Evolutionary conservation across 2,329 filamentous ascomycete species (phyloP).

Genomic region (Aspergillus uvarum): DNA sequence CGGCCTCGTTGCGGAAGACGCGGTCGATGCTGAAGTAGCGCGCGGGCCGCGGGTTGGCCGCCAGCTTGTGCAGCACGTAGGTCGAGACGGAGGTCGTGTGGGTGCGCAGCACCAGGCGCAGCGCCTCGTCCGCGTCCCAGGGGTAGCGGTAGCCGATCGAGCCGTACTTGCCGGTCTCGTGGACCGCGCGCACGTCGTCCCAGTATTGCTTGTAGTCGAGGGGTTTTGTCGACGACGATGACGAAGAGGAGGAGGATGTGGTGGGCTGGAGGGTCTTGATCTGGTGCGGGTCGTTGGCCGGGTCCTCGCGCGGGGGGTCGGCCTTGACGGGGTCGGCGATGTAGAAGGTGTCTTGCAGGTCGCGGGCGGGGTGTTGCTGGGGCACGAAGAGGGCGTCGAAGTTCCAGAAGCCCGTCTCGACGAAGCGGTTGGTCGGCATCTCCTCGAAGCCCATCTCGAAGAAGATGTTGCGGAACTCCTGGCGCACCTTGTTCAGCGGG

Average conservation of each 20-base stretch:
- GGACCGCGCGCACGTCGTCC: conserved; percentile 81
- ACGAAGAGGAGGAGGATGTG: conserved; percentile 43
- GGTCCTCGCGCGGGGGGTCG: conserved; percentile 63
- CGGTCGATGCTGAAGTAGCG: conserved; percentile 98
- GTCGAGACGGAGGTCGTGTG: conserved; percentile 93
- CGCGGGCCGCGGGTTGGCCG: conserved; percentile 78
- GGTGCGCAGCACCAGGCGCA: conserved; percentile 85
- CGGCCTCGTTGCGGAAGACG: conserved; percentile 96
- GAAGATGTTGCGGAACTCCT: conserved; percentile 97
- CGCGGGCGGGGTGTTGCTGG: conserved; percentile 94
- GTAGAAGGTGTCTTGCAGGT: conserved; percentile 98
- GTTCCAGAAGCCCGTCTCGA: conserved; percentile 99
- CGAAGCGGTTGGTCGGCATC: conserved; percentile 92
- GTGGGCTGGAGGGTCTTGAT: conserved; percentile 38
- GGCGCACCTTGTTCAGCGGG: conserved; percentile 84
- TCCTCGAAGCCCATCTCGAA: conserved; percentile 99
- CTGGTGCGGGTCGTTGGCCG: conserved; percentile 42
- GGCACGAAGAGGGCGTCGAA: conserved; percentile 96
- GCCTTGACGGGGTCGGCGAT: conserved; percentile 83
- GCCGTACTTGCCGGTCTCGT: conserved; percentile 87
- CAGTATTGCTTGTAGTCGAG: conserved; percentile 81
- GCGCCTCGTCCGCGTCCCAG: conserved; percentile 83
- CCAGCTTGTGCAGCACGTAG: conserved; percentile 86
- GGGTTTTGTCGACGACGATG: conserved; percentile 46
- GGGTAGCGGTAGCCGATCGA: conserved; percentile 96